A percentile compares a stretch with the other conserved stretches of the same genome.
Conservation (phyloP, 2,329 filamentous ascomycete species). For the Diaporthe eres region DNA sequence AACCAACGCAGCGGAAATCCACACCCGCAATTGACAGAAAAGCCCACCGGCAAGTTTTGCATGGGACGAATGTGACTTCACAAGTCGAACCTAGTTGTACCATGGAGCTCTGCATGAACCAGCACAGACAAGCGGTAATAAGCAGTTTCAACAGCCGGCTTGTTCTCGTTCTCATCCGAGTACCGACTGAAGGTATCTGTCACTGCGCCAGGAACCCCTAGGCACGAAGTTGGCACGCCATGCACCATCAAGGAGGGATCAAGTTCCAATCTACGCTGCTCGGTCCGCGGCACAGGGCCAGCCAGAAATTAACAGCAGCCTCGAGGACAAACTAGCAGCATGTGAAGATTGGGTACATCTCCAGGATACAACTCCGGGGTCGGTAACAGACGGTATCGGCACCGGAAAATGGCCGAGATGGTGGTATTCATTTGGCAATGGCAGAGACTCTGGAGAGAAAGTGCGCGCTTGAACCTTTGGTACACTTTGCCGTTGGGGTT, state of each 20-base stretch:
- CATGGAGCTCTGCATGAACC: not conserved
- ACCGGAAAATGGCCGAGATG: conserved; percentile 32
- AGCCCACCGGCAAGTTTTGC: conserved; percentile 7
- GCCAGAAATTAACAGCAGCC: not conserved
- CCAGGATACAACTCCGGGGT: not conserved
- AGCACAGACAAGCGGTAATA: not conserved
- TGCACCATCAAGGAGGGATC: conserved; percentile 4
- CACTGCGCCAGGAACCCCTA: not conserved
- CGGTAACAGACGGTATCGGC: conserved; percentile 5
- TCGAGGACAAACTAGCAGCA: not conserved
- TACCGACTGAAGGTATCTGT: not conserved
- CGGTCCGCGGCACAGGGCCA: not conserved
- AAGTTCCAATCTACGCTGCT: not conserved
- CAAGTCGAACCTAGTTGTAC: not conserved
- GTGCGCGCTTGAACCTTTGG: conserved; percentile 28
- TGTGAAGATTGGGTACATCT: conserved; percentile 18
- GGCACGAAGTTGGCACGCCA: not conserved
- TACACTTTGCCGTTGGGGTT: not conserved
- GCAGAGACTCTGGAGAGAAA: not conserved
- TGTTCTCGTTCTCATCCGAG: not conserved
- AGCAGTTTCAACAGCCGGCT: conserved; percentile 1
- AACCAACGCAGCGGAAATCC: not conserved
- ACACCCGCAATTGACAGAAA: not conserved
- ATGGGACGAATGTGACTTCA: not conserved
- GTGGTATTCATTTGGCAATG: conserved; percentile 9